These are phyloP conservation scores for Teunomyces aglyptinius DNA, from an alignment of 805 yeast species.

Conservation along the genomic window DNA sequence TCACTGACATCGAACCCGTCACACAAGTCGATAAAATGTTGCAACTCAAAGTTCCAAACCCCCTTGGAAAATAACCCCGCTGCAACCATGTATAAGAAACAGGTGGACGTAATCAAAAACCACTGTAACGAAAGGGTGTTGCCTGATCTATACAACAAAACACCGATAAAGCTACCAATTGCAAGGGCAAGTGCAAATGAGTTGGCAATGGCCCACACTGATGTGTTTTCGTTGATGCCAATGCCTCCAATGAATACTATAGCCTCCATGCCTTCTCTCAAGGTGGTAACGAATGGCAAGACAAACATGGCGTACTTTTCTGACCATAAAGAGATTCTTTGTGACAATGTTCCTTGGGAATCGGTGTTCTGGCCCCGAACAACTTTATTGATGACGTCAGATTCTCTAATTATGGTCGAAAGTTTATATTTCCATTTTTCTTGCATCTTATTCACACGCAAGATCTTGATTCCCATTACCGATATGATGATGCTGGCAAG, in stretches of 20 bases:
- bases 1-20: constrained; percentile 84
- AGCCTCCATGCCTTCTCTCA: constrained; percentile 90
- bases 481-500: constrained; percentile 45
- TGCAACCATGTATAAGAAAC: constrained; percentile 78
- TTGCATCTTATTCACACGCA: constrained; percentile 45
- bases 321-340: constrained; percentile 19
- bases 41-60: constrained; percentile 86
- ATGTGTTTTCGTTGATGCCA: constrained; percentile 40
- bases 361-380: constrained; percentile 6
- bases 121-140: constrained; percentile 71
- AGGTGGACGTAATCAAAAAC: constrained; percentile 71
- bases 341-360: constrained; percentile 4
- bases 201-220: constrained; percentile 47
- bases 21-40: constrained; percentile 68
- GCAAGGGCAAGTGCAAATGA: constrained; percentile 59
- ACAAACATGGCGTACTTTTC: constrained; percentile 70
- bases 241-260: constrained; percentile 90
- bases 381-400: constrained; percentile 20
- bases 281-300: constrained; percentile 79
- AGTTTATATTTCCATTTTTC: constrained; percentile 44
- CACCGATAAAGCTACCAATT: constrained; percentile 63
- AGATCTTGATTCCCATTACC: constrained; percentile 45
- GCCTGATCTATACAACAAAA: constrained; percentile 71
- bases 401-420: constrained; percentile 23
- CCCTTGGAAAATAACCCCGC: constrained; percentile 87